Base-by-base conservation (phyloP, 1,284 basidiomycete species). In the Malassezia arunalokei region DNA sequence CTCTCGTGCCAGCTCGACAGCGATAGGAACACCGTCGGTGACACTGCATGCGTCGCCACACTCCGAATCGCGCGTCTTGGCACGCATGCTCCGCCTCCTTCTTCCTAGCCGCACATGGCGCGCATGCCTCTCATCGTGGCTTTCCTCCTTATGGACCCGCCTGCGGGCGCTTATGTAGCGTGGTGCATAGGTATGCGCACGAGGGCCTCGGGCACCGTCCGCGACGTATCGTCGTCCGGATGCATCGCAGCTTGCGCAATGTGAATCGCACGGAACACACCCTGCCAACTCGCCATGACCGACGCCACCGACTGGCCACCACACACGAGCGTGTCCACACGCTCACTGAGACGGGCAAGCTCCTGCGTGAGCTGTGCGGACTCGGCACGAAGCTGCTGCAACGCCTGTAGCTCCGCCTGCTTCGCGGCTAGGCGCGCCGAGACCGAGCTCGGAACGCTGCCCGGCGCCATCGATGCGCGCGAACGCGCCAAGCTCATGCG, bases 261-360 rank as follows among this genome's bases (percentile, higher is more conserved):
- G 46, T 67, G 67, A 30, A 71, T 71, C 8, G 68, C 66, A 9
- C 68, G 54, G 49, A 71, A 71, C 7, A 71, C 68, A 49, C 68
- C 68, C 30, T 67, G 62, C 68, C 68, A 71, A 12, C 61, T 62
- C 2, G 57, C 47, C 63, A 69, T 63, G 5, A 71, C 68, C 11
- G 58, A 57, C 2, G 68, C 66, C n/a, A 68, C 62, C n/a, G 64
- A 52, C 30, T 63, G 62, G 9, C 68, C 68, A 2, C 68, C 68
- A 30, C 55, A 51, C 5, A 64, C 68, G 49, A 71, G 64, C 30
- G 57, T 54, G 40, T 71, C 66, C 3, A 66, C 60, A 27, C 60
- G 58, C 35, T 71, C 66, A 20, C 63, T 58, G 14, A 71, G 40
- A 20, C 54, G 33, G n/a, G 61, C 57, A 11, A 71, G 51, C 49